A percentile compares a stretch with the other conserved stretches of the same genome.
Evolutionary conservation across 768 basidiomycete genomes (phyloP).

Genomic region (Leucogyrophana mollusca): DNA sequence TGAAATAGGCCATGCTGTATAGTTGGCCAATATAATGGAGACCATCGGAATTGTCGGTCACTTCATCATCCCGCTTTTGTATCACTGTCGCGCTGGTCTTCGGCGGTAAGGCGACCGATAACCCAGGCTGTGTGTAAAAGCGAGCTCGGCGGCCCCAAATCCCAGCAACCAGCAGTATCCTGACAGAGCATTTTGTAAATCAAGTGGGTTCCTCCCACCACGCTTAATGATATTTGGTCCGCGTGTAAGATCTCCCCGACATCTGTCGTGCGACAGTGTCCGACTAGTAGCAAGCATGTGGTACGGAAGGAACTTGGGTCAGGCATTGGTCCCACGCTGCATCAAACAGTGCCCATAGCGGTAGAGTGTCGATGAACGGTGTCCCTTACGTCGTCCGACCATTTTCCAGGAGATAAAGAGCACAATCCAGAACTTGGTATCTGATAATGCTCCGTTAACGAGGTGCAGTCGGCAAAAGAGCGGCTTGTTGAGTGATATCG

Average conservation of each 20-base stretch:
- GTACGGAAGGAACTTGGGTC: background rate
- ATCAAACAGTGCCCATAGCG: too few relatives aligned
- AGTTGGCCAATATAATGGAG: too few relatives aligned
- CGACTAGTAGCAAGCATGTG: background rate
- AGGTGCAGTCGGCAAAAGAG: conserved; percentile 7
- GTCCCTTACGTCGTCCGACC: too few relatives aligned
- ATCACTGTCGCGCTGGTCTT: too few relatives aligned
- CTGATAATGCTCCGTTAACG: background rate
- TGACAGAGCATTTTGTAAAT: background rate
- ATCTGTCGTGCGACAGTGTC: conserved; percentile 1
- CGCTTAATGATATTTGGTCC: background rate
- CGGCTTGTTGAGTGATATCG: conserved; percentile 3
- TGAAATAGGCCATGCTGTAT: too few relatives aligned
- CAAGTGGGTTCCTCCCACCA: background rate
- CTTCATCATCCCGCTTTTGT: background rate
- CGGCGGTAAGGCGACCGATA: too few relatives aligned
- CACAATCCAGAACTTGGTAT: too few relatives aligned
- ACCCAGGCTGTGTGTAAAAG: background rate
- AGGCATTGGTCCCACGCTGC: too few relatives aligned
- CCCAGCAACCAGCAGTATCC: background rate
- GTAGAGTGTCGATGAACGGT: too few relatives aligned
- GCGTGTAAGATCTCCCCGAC: too few relatives aligned
- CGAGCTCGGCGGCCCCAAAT: conserved; percentile 6
- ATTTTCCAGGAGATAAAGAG: too few relatives aligned
- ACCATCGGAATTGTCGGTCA: conserved; percentile 8